Conservation (phyloP, 192 early-diverging fungal species). For the Backusella sp. region DNA sequence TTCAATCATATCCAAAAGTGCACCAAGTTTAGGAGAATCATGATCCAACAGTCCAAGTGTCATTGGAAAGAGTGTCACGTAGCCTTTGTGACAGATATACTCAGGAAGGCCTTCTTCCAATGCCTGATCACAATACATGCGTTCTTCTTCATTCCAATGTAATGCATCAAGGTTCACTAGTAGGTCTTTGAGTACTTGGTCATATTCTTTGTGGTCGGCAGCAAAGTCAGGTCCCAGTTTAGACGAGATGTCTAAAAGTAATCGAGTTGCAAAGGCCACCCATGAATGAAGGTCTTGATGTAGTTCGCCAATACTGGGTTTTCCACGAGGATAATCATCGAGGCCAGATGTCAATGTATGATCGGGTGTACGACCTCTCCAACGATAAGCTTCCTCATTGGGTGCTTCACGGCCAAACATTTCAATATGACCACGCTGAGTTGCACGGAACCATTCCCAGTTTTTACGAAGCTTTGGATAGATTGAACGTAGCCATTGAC, state of each 20-base stretch:
- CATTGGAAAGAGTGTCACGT: conserved; percentile 83
- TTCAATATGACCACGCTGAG: conserved; percentile 68
- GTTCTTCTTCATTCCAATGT: conserved; percentile 66
- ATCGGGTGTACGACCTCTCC: conserved; percentile 80
- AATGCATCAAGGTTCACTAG: conserved; percentile 56
- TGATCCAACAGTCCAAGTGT: conserved; percentile 68
- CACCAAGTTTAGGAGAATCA: conserved; percentile 66
- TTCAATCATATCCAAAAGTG: conserved; percentile 74
- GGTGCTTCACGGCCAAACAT: conserved; percentile 44
- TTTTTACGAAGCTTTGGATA: conserved; percentile 66
- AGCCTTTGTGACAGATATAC: conserved; percentile 70
- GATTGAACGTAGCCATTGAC: conserved; percentile 44
- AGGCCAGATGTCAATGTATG: conserved; percentile 91
- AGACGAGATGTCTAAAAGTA: conserved; percentile 57
- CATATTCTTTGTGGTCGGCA: conserved; percentile 57
- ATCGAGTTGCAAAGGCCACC: conserved; percentile 61
- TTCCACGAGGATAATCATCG: conserved; percentile 91
- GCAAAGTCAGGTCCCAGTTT: conserved; percentile 47
- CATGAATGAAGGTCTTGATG: conserved; percentile 81
- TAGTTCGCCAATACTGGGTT: conserved; percentile 70
- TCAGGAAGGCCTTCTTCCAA: conserved; percentile 44
- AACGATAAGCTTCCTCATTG: conserved; percentile 72
- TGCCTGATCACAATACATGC: conserved; percentile 65
- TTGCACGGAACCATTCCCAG: conserved; percentile 78
- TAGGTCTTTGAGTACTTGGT: conserved; percentile 51